phyloP scores from a whole-genome alignment of 2,329 filamentous ascomycete genomes.

The Boeremia exigua region DNA sequence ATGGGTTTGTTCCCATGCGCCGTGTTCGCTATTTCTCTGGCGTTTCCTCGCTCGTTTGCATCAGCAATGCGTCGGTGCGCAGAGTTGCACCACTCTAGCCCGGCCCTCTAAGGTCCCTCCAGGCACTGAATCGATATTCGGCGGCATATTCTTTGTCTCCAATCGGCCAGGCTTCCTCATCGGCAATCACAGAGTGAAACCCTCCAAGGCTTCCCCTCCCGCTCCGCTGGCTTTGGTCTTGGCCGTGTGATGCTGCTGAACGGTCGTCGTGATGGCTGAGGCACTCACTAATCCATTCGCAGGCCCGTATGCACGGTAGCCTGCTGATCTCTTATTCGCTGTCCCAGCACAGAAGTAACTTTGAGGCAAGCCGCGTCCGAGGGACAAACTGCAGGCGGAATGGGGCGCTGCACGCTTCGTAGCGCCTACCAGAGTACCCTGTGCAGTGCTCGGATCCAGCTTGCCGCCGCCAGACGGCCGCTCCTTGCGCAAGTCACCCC shows the following conservation, averaged over 20 bases:
- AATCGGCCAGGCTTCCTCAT: constrained; percentile 3
- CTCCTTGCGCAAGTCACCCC: constrained; percentile 16
- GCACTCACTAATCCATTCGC: constrained; percentile 2
- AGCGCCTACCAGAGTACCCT: constrained; percentile 6
- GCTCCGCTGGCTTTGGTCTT: not conserved
- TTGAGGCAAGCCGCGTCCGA: constrained; percentile 10
- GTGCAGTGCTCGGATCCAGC: constrained; percentile 11
- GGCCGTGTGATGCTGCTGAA: not conserved
- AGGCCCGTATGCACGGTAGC: not conserved
- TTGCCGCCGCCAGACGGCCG: constrained; percentile 14
- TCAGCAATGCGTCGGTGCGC: constrained; percentile 23
- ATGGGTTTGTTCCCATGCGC: constrained; percentile 3
- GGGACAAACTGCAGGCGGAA: constrained; percentile 10
- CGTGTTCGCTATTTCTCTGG: constrained; percentile 4
- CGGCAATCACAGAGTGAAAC: constrained; percentile 1
- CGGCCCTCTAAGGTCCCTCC: not conserved
- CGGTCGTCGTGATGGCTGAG: not conserved
- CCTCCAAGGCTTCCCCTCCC: not conserved
- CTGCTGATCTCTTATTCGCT: constrained; percentile 1
- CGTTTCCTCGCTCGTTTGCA: constrained; percentile 20
- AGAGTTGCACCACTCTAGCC: constrained; percentile 25
- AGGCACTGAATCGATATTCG: constrained; percentile 6
- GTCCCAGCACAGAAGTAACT: constrained; percentile 1
- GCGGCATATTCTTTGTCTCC: constrained; percentile 6
- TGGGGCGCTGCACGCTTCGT: constrained; percentile 18